phyloP scores from a whole-genome alignment of 2,329 filamentous ascomycete species.

The Ceratocystis variospora region DNA sequence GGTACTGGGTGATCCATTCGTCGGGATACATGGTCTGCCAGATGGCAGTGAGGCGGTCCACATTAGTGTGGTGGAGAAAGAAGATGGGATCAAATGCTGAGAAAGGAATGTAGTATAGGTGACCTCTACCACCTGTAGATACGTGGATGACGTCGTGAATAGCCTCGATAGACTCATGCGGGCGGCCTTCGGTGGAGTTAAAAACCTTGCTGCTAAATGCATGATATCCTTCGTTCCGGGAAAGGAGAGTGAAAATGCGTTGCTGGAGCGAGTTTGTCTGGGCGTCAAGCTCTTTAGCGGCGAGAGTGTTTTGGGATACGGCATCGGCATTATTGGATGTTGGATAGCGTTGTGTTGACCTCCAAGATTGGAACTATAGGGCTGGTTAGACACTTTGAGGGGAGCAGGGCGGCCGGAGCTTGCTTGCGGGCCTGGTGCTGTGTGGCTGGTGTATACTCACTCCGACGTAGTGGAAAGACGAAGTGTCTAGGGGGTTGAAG shows the following conservation, averaged over 20 bases:
- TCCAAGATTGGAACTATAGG: conserved; percentile 43
- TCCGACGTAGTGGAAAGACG: conserved; percentile 44
- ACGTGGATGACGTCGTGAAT: conserved; percentile 51
- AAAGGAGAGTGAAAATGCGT: conserved; percentile 53
- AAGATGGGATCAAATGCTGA: conserved; percentile 71
- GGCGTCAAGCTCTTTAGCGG: conserved; percentile 39
- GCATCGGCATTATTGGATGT: conserved; percentile 23
- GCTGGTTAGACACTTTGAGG: conserved; percentile 14
- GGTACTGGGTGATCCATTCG: conserved; percentile 47
- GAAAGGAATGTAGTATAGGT: conserved; percentile 57
- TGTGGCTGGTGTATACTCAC: conserved; percentile 31
- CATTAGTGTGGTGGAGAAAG: conserved; percentile 61
- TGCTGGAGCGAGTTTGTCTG: conserved; percentile 43
- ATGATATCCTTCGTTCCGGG: conserved; percentile 53
- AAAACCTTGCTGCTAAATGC: conserved; percentile 57
- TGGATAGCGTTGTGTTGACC: conserved; percentile 47
- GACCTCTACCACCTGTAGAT: conserved; percentile 45
- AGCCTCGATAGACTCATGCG: conserved; percentile 51
- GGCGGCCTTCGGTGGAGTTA: conserved; percentile 34
- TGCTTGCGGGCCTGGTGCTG: conserved; percentile 13
- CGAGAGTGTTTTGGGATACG: conserved; percentile 44
- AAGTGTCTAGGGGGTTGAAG: conserved; percentile 45
- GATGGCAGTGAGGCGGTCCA: conserved; percentile 61
- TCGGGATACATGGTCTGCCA: conserved; percentile 63
- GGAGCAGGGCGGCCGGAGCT: too few relatives aligned